A percentile compares a stretch with the other conserved stretches of the same genome.
Conservation (phyloP, 139 green algal species). For the Tetraselmis striata region DNA sequence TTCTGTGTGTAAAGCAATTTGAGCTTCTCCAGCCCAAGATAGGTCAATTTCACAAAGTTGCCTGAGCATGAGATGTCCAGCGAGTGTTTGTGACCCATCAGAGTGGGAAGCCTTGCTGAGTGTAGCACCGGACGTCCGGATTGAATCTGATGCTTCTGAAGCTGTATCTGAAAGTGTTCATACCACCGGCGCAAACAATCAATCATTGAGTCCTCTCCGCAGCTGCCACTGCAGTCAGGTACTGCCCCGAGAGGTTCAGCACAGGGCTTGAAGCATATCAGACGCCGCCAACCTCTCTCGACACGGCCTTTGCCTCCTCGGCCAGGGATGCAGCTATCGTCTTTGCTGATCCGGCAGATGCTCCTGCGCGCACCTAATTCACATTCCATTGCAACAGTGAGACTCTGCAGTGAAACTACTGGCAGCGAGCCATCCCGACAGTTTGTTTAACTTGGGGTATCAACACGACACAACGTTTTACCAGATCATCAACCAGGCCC, state of each 20-base stretch:
- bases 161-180: not conserved
- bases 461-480: not conserved
- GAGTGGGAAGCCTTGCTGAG: not conserved
- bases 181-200: not conserved
- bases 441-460: not conserved
- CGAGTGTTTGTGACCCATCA: not conserved
- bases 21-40: not conserved
- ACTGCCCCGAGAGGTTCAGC: not conserved
- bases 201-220: not conserved
- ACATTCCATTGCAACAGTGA: not conserved
- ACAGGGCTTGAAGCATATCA: not conserved
- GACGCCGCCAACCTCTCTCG: not conserved
- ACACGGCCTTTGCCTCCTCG: not conserved
- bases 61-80: not conserved
- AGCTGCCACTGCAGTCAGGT: no score
- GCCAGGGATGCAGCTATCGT: not conserved
- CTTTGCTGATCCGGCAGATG: not conserved
- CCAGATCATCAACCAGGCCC: not conserved
- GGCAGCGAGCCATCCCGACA: not conserved
- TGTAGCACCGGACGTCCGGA: not conserved
- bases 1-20: not conserved
- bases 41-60: not conserved
- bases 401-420: not conserved
- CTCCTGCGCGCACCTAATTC: not conserved
- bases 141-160: not conserved